Evolutionary conservation across 2,329 filamentous ascomycete species (phyloP).

Genomic region (Alternaria incomplexa): DNA sequence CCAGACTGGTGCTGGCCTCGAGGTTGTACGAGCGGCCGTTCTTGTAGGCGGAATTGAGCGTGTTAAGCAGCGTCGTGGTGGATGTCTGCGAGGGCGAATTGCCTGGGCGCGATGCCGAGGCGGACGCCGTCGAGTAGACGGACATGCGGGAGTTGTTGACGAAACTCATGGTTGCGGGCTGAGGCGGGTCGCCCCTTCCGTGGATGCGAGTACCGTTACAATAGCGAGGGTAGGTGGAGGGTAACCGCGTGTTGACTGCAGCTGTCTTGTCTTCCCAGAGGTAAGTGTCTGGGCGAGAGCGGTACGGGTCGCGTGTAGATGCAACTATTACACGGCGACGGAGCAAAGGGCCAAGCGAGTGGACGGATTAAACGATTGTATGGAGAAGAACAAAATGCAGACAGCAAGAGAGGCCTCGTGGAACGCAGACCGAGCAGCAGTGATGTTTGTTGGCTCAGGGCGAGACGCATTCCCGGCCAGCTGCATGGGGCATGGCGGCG

Average conservation of each 20-base stretch:
- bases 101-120: constrained; percentile 60
- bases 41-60: constrained; percentile 87
- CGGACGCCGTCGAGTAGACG: constrained; percentile 66
- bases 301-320: not conserved
- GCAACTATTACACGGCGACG: not conserved
- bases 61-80: constrained; percentile 90
- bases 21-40: constrained; percentile 82
- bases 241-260: constrained; percentile 28
- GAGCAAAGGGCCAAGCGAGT: constrained; percentile 25
- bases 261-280: constrained; percentile 10
- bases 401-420: constrained; percentile 16
- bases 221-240: constrained; percentile 9
- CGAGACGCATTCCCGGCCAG: constrained; percentile 30
- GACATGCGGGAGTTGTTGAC: constrained; percentile 66
- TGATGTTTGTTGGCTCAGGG: constrained; percentile 26
- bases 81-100: constrained; percentile 81
- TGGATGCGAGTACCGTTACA: constrained; percentile 13
- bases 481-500: constrained; percentile 18
- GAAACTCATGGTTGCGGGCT: constrained; percentile 53
- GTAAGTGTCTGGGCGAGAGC: not conserved
- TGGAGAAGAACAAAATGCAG: constrained; percentile 33
- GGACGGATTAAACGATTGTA: constrained; percentile 34
- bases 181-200: constrained; percentile 33
- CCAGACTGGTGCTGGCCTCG: constrained; percentile 87
- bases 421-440: constrained; percentile 18